Evolutionary conservation across 2,329 filamentous ascomycete species (phyloP).

Genomic region (Daldinia eschscholtzii): DNA sequence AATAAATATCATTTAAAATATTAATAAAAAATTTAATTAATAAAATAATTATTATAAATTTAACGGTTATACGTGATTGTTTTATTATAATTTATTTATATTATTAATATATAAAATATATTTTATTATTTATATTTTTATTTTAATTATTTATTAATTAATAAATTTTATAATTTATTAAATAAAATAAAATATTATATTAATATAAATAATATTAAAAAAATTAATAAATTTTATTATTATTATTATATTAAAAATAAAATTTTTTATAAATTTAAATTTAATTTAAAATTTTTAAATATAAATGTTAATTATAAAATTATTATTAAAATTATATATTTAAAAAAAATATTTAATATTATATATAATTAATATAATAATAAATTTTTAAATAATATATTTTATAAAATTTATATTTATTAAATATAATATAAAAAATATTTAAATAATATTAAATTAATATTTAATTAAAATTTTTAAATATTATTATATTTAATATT

Average conservation of each 20-base stretch:
- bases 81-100: too few species aligned
- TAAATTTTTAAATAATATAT: neutral
- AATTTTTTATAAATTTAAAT: neutral
- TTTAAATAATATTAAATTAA: constrained; percentile 8
- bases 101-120: too few species aligned
- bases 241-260: constrained; percentile 8
- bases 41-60: too few species aligned
- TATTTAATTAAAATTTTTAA: neutral
- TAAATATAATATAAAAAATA: neutral
- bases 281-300: constrained; percentile 10
- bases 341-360: constrained; percentile 1
- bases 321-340: constrained; percentile 9
- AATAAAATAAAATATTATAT: constrained; percentile 2
- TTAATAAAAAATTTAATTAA: too few species aligned
- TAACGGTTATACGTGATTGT: too few species aligned
- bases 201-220: constrained; percentile 4
- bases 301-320: constrained; percentile 7
- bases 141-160: neutral
- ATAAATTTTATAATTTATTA: constrained; percentile 4
- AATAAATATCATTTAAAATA: too few species aligned
- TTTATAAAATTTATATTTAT: neutral
- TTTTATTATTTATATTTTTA: neutral
- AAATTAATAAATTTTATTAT: constrained; percentile 2
- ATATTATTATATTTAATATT: constrained; percentile 1
- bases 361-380: constrained; percentile 4